Evolutionary conservation across 2,329 filamentous ascomycete genomes (phyloP).

Genomic region (Amesomyces nigricolor): DNA sequence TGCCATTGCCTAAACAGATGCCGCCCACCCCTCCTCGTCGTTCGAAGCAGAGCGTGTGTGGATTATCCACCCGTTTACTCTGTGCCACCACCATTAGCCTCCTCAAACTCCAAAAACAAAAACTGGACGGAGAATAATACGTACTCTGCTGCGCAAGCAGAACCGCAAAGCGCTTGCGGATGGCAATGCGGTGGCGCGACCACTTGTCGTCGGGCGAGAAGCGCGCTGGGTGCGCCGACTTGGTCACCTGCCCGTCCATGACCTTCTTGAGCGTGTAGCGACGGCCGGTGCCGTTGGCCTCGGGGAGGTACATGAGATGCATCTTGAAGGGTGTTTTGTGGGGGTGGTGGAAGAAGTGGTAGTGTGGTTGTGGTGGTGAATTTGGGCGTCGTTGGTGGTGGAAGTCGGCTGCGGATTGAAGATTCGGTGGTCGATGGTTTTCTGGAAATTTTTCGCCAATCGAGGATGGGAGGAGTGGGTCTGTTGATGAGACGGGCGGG

Average conservation of each 20-base stretch:
- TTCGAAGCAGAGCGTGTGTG: neutral
- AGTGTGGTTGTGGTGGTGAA: neutral
- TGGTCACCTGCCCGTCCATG: constrained; percentile 75
- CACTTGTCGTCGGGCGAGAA: constrained; percentile 99
- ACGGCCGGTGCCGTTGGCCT: constrained; percentile 62
- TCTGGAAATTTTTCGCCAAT: constrained; percentile 14
- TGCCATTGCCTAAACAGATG: too few relatives aligned
- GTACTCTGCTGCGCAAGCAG: constrained; percentile 64
- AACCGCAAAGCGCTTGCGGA: constrained; percentile 89
- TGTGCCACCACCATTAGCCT: too few relatives aligned
- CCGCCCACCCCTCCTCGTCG: neutral
- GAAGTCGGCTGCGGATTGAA: neutral
- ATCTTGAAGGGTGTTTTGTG: constrained; percentile 32
- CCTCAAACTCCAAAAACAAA: too few relatives aligned
- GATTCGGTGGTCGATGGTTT: neutral
- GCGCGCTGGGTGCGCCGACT: constrained; percentile 89
- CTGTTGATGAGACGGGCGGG: neutral
- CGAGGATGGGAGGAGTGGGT: neutral
- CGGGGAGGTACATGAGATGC: constrained; percentile 78
- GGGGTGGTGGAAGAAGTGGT: neutral
- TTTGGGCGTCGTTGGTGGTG: neutral
- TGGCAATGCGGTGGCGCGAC: constrained; percentile 87
- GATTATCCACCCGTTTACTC: too few relatives aligned
- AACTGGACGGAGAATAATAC: neutral
- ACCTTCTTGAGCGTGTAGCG: constrained; percentile 92